A percentile compares a stretch with the other conserved stretches of the same genome.
Evolutionary conservation across 352 stramenopile genomes (phyloP).

Genomic region (Globisporangium radiosum): DNA sequence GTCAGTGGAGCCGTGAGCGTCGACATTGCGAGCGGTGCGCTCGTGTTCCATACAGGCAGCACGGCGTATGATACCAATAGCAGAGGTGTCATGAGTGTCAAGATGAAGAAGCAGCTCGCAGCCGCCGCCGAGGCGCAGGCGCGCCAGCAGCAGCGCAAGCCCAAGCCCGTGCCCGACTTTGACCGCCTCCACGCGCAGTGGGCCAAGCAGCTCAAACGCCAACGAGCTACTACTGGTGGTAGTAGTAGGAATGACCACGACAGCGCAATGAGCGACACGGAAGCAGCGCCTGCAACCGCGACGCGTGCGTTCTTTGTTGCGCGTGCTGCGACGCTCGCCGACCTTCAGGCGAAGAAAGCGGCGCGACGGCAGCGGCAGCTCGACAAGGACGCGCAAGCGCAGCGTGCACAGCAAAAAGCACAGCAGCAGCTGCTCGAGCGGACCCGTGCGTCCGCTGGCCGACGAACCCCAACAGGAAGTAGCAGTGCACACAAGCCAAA

Average conservation of each 20-base stretch:
- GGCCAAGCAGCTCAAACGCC: slow-evolving; percentile 14
- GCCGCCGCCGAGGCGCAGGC: slow-evolving; percentile 34
- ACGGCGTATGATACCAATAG: background rate
- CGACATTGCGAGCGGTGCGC: background rate
- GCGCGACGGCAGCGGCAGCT: slow-evolving; percentile 32
- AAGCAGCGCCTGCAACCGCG: background rate
- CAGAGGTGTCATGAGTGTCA: slow-evolving; percentile 29
- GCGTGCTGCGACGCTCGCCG: slow-evolving; percentile 28
- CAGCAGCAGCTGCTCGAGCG: slow-evolving; percentile 33
- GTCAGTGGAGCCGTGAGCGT: background rate
- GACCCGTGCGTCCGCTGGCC: slow-evolving; percentile 10
- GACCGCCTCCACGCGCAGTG: slow-evolving; percentile 47
- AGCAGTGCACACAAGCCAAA: slow-evolving; percentile 6
- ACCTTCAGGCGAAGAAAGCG: slow-evolving; percentile 40
- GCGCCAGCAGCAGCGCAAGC: slow-evolving; percentile 15
- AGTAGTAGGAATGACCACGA: no score
- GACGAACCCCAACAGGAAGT: background rate
- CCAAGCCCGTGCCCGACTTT: slow-evolving; percentile 63
- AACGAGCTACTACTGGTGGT: background rate
- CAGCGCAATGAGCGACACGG: background rate
- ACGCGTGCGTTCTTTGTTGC: slow-evolving; percentile 45
- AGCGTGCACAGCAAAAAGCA: slow-evolving; percentile 15
- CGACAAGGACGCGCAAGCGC: slow-evolving; percentile 30
- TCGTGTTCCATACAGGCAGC: background rate
- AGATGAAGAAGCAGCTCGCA: slow-evolving; percentile 42